Evolutionary conservation across 164 flowering plant species (phyloP).

Genomic region (Vitis vinifera): DNA sequence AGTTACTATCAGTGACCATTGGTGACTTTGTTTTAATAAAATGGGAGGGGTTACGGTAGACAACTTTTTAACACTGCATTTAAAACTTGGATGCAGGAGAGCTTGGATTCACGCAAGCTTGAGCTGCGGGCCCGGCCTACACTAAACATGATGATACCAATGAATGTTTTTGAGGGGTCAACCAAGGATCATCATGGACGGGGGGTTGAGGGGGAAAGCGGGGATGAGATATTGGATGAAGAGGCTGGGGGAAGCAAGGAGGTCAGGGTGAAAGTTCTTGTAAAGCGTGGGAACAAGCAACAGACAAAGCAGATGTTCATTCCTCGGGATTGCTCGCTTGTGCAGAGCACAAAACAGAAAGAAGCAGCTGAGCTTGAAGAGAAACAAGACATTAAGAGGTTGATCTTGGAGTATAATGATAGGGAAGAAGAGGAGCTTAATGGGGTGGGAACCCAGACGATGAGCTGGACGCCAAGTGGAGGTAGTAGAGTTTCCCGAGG

Average conservation of each 20-base stretch:
- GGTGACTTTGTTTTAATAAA: no score
- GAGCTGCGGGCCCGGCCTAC: slow-evolving; percentile 81
- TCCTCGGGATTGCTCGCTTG: slow-evolving; percentile 79
- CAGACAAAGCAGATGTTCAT: slow-evolving; percentile 87
- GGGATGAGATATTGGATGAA: slow-evolving; percentile 80
- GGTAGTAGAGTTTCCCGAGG: slow-evolving; percentile 52
- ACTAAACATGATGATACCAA: slow-evolving; percentile 87
- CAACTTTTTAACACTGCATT: not conserved
- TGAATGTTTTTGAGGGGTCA: slow-evolving; percentile 85
- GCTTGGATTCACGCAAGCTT: slow-evolving; percentile 81
- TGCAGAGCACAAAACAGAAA: slow-evolving; percentile 90
- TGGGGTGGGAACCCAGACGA: slow-evolving; percentile 58
- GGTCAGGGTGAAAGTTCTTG: slow-evolving; percentile 84
- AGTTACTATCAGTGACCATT: no score
- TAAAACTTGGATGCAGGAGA: slow-evolving; percentile 59
- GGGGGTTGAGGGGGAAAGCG: slow-evolving; percentile 79
- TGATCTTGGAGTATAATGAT: slow-evolving; percentile 90
- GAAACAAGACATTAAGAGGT: slow-evolving; percentile 90
- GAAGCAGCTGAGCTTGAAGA: slow-evolving; percentile 98
- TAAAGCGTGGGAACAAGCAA: slow-evolving; percentile 92
- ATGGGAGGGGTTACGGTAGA: no score
- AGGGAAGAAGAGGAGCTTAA: slow-evolving; percentile 88
- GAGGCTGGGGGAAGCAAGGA: slow-evolving; percentile 67
- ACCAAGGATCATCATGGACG: slow-evolving; percentile 73
- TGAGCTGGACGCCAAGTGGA: slow-evolving; percentile 54